Conservation (phyloP, 2,329 filamentous ascomycete species). For the Ambrosiella beaveri region DNA sequence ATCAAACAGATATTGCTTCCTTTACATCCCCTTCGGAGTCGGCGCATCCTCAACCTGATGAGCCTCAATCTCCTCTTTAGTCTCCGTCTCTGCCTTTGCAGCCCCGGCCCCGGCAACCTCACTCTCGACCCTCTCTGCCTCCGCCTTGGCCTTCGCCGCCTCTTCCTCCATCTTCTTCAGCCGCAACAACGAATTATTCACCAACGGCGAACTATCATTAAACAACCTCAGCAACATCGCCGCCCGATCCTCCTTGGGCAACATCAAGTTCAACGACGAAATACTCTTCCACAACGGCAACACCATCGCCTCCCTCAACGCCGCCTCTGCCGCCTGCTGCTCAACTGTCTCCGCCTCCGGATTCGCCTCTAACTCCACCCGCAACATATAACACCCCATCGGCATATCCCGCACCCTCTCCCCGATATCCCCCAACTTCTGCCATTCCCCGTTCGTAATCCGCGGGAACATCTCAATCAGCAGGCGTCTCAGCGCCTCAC, state of each 20-base stretch:
- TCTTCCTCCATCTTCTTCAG: conserved; percentile 22
- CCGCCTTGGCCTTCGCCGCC: conserved; percentile 16
- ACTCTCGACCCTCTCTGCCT: conserved; percentile 14
- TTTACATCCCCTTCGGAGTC: conserved; percentile 19
- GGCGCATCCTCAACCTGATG: conserved; percentile 23
- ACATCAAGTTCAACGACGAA: conserved; percentile 85
- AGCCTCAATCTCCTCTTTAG: conserved; percentile 15
- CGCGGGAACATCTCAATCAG: conserved; percentile 96
- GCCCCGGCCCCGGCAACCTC: conserved; percentile 13
- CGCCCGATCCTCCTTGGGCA: conserved; percentile 88
- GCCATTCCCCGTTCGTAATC: conserved; percentile 56
- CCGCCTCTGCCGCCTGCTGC: conserved; percentile 18
- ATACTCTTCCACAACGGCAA: conserved; percentile 89
- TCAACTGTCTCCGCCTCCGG: conserved; percentile 18
- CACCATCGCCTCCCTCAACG: conserved; percentile 61
- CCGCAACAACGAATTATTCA: conserved; percentile 48
- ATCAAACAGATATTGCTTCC: background rate
- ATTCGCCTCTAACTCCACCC: conserved; percentile 58
- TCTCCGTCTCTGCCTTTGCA: conserved; percentile 16
- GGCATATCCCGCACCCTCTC: conserved; percentile 60
- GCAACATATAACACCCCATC: conserved; percentile 84
- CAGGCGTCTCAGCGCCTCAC: conserved; percentile 64
- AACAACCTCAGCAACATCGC: conserved; percentile 85
- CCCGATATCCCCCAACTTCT: conserved; percentile 70
- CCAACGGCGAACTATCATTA: conserved; percentile 71